phyloP scores from a whole-genome alignment of 2,329 filamentous ascomycete species.

The Xenoacremonium recifei region DNA sequence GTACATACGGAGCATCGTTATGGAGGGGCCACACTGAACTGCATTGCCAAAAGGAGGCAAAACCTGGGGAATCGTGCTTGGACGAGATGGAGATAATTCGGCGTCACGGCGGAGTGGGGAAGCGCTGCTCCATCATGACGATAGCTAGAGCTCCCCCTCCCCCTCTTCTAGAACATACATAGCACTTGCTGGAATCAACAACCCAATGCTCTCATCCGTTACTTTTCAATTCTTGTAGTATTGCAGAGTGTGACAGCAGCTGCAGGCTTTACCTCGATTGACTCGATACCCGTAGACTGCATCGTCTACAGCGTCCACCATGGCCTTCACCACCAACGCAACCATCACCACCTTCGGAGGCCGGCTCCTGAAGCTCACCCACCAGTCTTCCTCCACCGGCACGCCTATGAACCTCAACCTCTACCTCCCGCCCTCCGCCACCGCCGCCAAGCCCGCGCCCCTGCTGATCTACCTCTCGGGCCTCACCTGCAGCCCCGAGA shows the following conservation, averaged over 20 bases:
- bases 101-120: constrained; percentile 14
- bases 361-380: constrained; percentile 89
- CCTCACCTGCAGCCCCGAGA: constrained; percentile 91
- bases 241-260: too few species aligned
- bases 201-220: too few species aligned
- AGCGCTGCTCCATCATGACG: too few species aligned
- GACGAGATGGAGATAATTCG: constrained; percentile 13
- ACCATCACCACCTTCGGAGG: constrained; percentile 91
- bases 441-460: constrained; percentile 58
- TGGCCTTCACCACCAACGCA: constrained; percentile 84
- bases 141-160: constrained; percentile 9
- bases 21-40: background rate
- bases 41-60: background rate
- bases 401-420: constrained; percentile 93
- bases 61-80: constrained; percentile 1
- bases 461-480: constrained; percentile 92
- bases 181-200: too few species aligned
- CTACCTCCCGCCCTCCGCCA: constrained; percentile 77
- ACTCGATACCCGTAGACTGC: background rate
- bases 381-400: constrained; percentile 73
- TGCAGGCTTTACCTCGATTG: constrained; percentile 19
- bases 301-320: constrained; percentile 36
- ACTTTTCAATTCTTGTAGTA: too few species aligned
- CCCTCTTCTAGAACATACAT: too few species aligned
- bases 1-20: background rate